These are phyloP conservation scores for Paxillus rubicundulus DNA, from an alignment of 768 basidiomycete genomes.

Conservation along the genomic window DNA sequence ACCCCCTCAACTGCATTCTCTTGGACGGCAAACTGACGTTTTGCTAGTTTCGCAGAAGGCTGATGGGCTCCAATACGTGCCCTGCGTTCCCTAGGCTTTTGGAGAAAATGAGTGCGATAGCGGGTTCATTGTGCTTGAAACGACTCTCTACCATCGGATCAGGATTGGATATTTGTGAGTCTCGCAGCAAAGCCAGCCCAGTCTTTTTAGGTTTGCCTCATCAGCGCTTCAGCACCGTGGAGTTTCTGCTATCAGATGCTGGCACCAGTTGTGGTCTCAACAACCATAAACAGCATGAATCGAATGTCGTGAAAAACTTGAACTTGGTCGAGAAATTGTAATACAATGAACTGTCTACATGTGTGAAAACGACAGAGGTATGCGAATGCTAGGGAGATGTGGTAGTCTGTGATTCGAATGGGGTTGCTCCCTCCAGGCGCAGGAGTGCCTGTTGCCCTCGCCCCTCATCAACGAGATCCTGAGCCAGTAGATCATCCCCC, in stretches of 20 bases:
- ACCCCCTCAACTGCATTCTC: slow-evolving; percentile 48
- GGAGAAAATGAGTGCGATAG: slow-evolving; percentile 10
- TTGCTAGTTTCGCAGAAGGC: slow-evolving; percentile 48
- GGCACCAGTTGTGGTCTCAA: too few relatives aligned
- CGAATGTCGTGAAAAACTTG: too few relatives aligned
- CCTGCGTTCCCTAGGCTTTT: slow-evolving; percentile 38
- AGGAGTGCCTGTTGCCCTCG: slow-evolving; percentile 1
- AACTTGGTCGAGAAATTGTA: too few relatives aligned
- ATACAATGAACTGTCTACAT: neutral
- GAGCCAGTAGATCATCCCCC: slow-evolving; percentile 4
- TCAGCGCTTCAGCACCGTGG: too few relatives aligned
- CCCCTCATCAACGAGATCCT: slow-evolving; percentile 3
- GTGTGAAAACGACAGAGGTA: neutral
- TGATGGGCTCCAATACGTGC: slow-evolving; percentile 47
- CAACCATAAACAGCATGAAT: too few relatives aligned
- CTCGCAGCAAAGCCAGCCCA: neutral
- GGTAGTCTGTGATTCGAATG: slow-evolving; percentile 7
- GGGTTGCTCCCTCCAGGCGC: slow-evolving; percentile 7
- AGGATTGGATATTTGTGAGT: neutral
- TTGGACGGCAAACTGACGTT: slow-evolving; percentile 49
- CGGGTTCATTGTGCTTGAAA: neutral
- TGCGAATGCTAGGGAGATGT: neutral
- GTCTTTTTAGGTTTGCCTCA: neutral
- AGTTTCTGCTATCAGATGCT: too few relatives aligned
- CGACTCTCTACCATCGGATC: slow-evolving; percentile 18